A percentile compares a stretch with the other conserved stretches of the same genome.
phyloP scores from a whole-genome alignment of 805 yeast genomes.

The Jamesozyma lodderae region DNA sequence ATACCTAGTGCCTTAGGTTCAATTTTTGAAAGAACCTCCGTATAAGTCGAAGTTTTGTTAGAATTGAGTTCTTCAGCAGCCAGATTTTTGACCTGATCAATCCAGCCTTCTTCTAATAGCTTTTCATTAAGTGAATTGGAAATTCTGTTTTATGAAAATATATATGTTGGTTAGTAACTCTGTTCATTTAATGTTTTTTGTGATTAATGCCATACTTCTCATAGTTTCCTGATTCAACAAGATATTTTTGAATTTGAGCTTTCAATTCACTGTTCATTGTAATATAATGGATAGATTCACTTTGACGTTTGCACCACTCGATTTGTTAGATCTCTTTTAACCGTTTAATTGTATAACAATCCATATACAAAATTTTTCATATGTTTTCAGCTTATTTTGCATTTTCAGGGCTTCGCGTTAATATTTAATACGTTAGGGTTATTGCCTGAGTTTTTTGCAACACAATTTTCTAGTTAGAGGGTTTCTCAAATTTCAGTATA shows the following conservation, averaged over 20 bases:
- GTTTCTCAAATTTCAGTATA: too few species aligned
- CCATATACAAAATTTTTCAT: too few species aligned
- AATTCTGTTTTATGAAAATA: constrained; percentile 32
- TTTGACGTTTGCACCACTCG: too few species aligned
- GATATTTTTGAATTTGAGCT: constrained; percentile 57
- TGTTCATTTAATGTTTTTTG: too few species aligned
- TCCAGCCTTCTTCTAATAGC: constrained; percentile 78
- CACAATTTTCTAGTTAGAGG: too few species aligned
- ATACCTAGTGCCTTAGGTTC: constrained; percentile 58
- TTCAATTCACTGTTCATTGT: constrained; percentile 29
- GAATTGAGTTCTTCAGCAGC: constrained; percentile 42
- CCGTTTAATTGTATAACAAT: too few species aligned
- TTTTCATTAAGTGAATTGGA: constrained; percentile 53
- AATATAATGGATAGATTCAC: too few species aligned
- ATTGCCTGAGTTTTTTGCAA: too few species aligned
- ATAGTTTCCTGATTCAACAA: constrained; percentile 72
- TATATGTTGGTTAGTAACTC: not conserved
- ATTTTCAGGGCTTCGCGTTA: not conserved
- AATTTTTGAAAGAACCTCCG: constrained; percentile 40
- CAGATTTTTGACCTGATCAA: constrained; percentile 55
- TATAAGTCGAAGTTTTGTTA: constrained; percentile 41
- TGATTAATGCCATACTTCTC: constrained; percentile 43
- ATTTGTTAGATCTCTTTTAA: too few species aligned
- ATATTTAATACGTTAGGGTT: too few species aligned
- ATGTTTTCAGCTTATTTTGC: too few species aligned